Evolutionary conservation across 1,284 basidiomycete genomes (phyloP).

Genomic region (Cutaneotrichosporon sp.): DNA sequence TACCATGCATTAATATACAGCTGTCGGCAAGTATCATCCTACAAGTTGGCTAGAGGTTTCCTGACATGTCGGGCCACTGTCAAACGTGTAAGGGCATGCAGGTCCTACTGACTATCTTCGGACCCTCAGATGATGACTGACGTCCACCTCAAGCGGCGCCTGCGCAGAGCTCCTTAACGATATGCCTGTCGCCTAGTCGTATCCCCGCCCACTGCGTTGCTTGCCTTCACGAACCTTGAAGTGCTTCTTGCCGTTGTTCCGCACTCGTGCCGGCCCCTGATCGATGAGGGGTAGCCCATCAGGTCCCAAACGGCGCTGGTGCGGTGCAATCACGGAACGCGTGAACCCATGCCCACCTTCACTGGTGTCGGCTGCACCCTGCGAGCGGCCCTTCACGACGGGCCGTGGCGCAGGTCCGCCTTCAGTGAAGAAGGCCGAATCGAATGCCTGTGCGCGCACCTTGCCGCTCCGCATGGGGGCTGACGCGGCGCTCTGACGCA

Average conservation of each 20-base stretch:
- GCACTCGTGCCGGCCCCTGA: slow-evolving; percentile 52
- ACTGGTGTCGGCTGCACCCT: slow-evolving; percentile 40
- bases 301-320: slow-evolving; percentile 70
- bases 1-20: too few relatives aligned
- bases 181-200: slow-evolving; percentile 58
- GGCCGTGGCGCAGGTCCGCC: slow-evolving; percentile 57
- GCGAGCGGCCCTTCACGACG: slow-evolving; percentile 58
- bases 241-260: slow-evolving; percentile 72
- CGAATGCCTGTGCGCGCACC: slow-evolving; percentile 63
- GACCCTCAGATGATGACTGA: too few relatives aligned
- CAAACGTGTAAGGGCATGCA: too few relatives aligned
- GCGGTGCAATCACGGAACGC: slow-evolving; percentile 64
- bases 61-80: too few relatives aligned
- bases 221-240: slow-evolving; percentile 83
- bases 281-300: slow-evolving; percentile 61
- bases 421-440: slow-evolving; percentile 76
- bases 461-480: slow-evolving; percentile 40
- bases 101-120: too few relatives aligned
- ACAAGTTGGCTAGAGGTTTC: too few relatives aligned
- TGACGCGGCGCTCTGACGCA: slow-evolving; percentile 38
- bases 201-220: slow-evolving; percentile 83
- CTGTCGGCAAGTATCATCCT: too few relatives aligned
- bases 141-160: too few relatives aligned
- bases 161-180: too few relatives aligned
- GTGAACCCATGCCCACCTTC: slow-evolving; percentile 59